Conservation (phyloP, 305 asterid genomes). For the Fraxinus nigra region DNA sequence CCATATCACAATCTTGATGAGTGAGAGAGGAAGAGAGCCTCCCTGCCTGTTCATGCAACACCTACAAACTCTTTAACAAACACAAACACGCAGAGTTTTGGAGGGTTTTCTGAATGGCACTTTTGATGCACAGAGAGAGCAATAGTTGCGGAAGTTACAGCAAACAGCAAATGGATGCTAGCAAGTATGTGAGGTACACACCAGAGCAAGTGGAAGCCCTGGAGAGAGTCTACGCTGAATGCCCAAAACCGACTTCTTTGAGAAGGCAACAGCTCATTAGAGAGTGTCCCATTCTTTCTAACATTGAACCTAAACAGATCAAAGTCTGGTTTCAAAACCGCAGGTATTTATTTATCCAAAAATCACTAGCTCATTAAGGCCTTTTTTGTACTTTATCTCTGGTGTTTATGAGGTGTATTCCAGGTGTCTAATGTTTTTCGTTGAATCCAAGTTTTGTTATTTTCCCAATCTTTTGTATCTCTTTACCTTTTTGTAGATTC, state of each 20-base stretch:
- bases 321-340: conserved; percentile 99
- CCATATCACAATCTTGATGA: conserved; percentile 26
- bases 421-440: not conserved
- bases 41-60: conserved; percentile 50
- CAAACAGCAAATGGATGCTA: conserved; percentile 66
- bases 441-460: not conserved
- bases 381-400: not conserved
- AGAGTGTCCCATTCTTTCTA: conserved; percentile 80
- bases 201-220: conserved; percentile 98
- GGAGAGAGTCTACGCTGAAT: conserved; percentile 83
- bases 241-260: conserved; percentile 90
- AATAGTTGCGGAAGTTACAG: conserved; percentile 47
- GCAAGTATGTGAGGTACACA: conserved; percentile 91
- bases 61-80: not conserved
- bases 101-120: conserved; percentile 38
- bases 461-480: not conserved
- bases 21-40: conserved; percentile 35
- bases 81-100: conserved; percentile 5
- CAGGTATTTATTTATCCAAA: conserved; percentile 44
- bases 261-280: conserved; percentile 91
- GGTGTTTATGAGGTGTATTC: not conserved
- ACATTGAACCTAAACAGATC: conserved; percentile 95
- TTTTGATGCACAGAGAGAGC: conserved; percentile 54
- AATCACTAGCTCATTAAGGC: not conserved
- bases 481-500: not conserved